phyloP scores from a whole-genome alignment of 768 basidiomycete genomes.

The Lentinus brumalis region DNA sequence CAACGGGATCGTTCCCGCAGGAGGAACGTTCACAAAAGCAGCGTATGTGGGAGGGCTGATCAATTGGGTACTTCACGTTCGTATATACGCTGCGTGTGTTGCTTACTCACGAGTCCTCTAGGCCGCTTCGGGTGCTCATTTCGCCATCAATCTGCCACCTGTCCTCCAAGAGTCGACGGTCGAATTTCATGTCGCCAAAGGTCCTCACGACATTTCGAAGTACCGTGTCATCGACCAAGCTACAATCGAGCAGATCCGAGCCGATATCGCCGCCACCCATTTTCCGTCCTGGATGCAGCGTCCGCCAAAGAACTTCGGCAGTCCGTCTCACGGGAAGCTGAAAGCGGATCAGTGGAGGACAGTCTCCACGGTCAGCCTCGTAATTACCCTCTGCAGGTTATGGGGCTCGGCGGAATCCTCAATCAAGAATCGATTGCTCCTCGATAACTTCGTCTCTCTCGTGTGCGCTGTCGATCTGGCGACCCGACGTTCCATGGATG shows the following conservation, averaged over 20 bases:
- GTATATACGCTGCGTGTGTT: too few species aligned
- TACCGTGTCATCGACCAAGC: constrained; percentile 30
- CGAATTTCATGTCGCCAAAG: constrained; percentile 36
- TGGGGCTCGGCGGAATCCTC: constrained; percentile 28
- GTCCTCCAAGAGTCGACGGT: constrained; percentile 20
- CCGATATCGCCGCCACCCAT: neutral
- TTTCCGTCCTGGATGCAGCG: constrained; percentile 30
- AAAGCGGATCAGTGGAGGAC: constrained; percentile 40
- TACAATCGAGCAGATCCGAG: neutral
- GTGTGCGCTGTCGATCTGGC: constrained; percentile 25
- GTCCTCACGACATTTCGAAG: constrained; percentile 39
- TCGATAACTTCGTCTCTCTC: constrained; percentile 35
- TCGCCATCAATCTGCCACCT: neutral
- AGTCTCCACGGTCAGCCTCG: constrained; percentile 34
- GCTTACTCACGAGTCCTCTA: too few species aligned
- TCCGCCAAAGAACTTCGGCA: constrained; percentile 30
- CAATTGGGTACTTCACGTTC: too few species aligned
- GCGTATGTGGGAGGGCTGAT: too few species aligned
- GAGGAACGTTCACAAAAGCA: too few species aligned
- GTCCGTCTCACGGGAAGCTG: constrained; percentile 32
- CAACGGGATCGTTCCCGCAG: too few species aligned
- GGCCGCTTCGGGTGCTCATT: constrained; percentile 44
- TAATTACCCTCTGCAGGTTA: constrained; percentile 37
- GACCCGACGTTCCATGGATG: constrained; percentile 11
- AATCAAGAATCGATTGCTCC: constrained; percentile 9